phyloP scores from a whole-genome alignment of 352 stramenopile species.

The Pythium volutum region DNA sequence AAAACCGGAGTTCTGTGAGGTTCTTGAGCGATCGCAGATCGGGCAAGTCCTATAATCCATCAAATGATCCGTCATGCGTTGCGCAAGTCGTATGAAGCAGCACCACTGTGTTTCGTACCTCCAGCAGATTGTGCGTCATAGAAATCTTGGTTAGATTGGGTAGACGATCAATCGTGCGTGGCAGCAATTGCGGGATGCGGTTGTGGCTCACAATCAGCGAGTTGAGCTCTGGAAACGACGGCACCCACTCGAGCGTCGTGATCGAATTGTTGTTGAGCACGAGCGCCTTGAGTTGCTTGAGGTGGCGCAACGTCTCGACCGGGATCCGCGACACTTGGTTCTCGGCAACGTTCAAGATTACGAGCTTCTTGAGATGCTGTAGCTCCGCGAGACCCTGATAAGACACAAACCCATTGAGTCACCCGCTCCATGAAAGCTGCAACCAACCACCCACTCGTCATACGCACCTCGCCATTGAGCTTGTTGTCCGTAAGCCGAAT shows the following conservation, averaged over 20 bases:
- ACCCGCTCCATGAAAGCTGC: too few relatives aligned
- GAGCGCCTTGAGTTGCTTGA: conserved; percentile 71
- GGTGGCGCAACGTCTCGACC: conserved; percentile 60
- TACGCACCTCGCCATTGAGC: conserved; percentile 54
- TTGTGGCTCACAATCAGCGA: conserved; percentile 87
- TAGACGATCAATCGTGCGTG: conserved; percentile 59
- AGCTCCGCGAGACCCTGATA: conserved; percentile 55
- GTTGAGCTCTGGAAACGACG: conserved; percentile 73
- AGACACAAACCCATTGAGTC: not conserved
- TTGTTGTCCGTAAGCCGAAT: conserved; percentile 81
- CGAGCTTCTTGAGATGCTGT: conserved; percentile 74
- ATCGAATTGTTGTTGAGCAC: conserved; percentile 87
- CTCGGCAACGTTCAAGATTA: conserved; percentile 72
- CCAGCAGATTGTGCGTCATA: conserved; percentile 81
- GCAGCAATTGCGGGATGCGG: conserved; percentile 61
- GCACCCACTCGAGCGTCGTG: conserved; percentile 78
- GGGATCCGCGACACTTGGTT: conserved; percentile 75
- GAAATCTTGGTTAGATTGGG: conserved; percentile 82
- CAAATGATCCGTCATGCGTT: not conserved
- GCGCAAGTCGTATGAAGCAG: not conserved
- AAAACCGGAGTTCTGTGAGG: conserved; percentile 77
- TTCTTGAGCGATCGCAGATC: conserved; percentile 60
- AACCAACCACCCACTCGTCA: too few relatives aligned
- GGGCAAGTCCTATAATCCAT: conserved; percentile 39
- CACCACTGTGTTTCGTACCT: conserved; percentile 21